Percentiles rank a stretch among this genome's conserved stretches.
Conservation (phyloP, 352 stramenopile genomes). For the Phytophthora sp. region DNA sequence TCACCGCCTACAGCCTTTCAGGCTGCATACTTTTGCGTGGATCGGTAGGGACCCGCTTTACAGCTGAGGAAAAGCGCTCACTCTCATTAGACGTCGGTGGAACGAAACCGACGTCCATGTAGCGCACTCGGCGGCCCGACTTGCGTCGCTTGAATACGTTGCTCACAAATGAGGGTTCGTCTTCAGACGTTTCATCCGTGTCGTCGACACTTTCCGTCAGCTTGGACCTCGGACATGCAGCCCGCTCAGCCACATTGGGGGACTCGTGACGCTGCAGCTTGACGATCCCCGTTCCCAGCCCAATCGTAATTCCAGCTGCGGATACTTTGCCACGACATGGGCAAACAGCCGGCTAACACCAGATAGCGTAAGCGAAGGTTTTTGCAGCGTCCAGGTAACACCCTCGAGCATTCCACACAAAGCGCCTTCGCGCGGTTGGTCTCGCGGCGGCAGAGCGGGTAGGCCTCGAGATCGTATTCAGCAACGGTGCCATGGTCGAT, state of each 20-base stretch:
- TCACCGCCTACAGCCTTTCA: neutral
- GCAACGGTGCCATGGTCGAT: neutral
- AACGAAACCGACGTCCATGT: neutral
- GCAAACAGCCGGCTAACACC: too few species aligned
- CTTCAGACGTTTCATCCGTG: neutral
- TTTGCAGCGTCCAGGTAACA: too few species aligned
- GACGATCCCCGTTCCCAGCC: too few species aligned
- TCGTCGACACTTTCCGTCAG: too few species aligned
- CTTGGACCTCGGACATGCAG: neutral
- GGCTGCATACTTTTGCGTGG: neutral
- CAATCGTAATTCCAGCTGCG: too few species aligned
- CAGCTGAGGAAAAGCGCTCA: neutral
- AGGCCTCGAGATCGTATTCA: too few species aligned
- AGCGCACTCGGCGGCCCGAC: neutral
- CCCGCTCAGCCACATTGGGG: neutral
- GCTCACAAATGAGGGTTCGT: neutral
- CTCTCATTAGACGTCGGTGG: neutral
- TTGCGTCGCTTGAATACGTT: neutral
- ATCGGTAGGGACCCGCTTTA: neutral
- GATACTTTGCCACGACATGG: too few species aligned
- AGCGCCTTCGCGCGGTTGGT: too few species aligned
- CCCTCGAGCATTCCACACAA: too few species aligned
- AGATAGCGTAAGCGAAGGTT: too few species aligned
- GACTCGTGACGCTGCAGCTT: too few species aligned
- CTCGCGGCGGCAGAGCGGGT: too few species aligned